Evolutionary conservation across 2,329 filamentous ascomycete species (phyloP).

Genomic region (Bipolaris sorokiniana): DNA sequence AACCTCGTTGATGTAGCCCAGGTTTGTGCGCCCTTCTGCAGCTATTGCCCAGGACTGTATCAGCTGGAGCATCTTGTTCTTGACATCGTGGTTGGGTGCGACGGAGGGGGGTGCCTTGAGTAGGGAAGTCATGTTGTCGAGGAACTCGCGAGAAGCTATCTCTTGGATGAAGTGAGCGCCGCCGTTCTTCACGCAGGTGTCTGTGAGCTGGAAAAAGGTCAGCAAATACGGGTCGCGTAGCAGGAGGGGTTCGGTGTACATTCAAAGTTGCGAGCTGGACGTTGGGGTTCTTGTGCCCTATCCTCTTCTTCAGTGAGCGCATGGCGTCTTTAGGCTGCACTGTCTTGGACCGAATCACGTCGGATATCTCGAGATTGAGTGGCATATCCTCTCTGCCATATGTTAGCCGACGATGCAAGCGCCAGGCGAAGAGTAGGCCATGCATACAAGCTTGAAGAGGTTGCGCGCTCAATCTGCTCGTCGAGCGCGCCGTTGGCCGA

Average conservation of each 20-base stretch:
- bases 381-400: slow-evolving; percentile 84
- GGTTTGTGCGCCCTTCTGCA: slow-evolving; percentile 80
- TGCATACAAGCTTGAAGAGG: slow-evolving; percentile 83
- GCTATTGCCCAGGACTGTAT: slow-evolving; percentile 93
- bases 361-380: slow-evolving; percentile 96
- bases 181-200: slow-evolving; percentile 98
- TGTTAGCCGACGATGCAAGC: slow-evolving; percentile 16
- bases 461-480: slow-evolving; percentile 95
- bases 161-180: slow-evolving; percentile 93
- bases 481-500: slow-evolving; percentile 90
- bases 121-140: slow-evolving; percentile 93
- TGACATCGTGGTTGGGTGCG: slow-evolving; percentile 83
- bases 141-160: slow-evolving; percentile 95
- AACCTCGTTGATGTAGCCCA: slow-evolving; percentile 86
- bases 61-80: slow-evolving; percentile 86
- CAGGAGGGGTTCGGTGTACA: slow-evolving; percentile 56
- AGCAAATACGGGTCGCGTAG: slow-evolving; percentile 7
- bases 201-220: slow-evolving; percentile 70
- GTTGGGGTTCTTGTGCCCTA: slow-evolving; percentile 98
- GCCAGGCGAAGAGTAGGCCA: too few relatives aligned
- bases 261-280: slow-evolving; percentile 93
- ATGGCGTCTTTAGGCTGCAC: slow-evolving; percentile 98
- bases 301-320: slow-evolving; percentile 90
- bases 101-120: slow-evolving; percentile 77
- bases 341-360: slow-evolving; percentile 95